Evolutionary conservation across 1,284 basidiomycete genomes (phyloP), one percentile per base, ranked within the genome.

Genomic region (Apiotrichum porosum): DNA sequence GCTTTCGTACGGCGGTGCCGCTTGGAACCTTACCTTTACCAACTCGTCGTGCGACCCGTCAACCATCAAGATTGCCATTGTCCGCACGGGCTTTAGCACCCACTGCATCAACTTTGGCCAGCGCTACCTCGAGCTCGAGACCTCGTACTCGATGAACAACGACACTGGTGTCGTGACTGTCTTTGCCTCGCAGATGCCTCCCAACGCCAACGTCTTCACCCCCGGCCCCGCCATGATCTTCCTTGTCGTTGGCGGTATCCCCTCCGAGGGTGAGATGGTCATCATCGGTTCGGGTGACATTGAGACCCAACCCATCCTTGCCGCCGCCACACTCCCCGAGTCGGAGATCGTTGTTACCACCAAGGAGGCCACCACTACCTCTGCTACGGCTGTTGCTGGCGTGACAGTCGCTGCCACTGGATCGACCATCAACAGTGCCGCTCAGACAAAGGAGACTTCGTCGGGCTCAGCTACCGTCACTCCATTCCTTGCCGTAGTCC

Each of bases 41-140:
- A 66, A 79, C 65, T 76, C 79, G 4, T 84, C 85, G 17, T 76
- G 81, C 44, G 65, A 72, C 54, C 60, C 68, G 13, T 52, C 54
- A 23, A 73, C 76, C 6, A 80, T 82, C 47, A 88, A 92, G 33
- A 85, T 82, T n/a, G 81, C 83, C 44, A 74, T 97, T 57, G 78
- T 88, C 47, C 86, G 94, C 50, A 81, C 84, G 19, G 94, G 94
- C 12, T 97, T 93, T 79, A 88, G 88, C 5, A 97, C 91, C 0
- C 93, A 97, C 71, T 88, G 83, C 30, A 88, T 95, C 83, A 92
- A 58, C 56, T 54, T 65, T 51, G 72, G 72, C 38, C 72, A 74
- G 55, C 58, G 71, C 44, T 74, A 72, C 54, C 63, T 91, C 54
- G 89, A 75, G 57, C 90, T 91, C 44, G 85, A 56, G 18, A 90